Base-by-base conservation (phyloP, 805 yeast species). In the Pichia insulana region DNA sequence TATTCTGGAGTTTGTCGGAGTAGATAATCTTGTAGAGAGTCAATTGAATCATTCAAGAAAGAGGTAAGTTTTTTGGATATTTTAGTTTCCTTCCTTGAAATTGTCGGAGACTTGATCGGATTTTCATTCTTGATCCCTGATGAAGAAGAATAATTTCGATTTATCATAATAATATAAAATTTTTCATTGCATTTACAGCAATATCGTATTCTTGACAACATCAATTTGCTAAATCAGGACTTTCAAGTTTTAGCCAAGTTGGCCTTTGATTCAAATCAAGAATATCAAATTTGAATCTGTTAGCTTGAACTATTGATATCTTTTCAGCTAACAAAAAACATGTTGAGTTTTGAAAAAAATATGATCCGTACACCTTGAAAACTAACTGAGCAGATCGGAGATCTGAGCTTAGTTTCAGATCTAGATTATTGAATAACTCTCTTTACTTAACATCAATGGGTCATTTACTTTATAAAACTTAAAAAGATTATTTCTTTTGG, bases 401-500 rank as follows among this genome's bases (percentile, higher is more conserved):
- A n/a, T n/a, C n/a, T n/a, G n/a, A n/a, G n/a, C n/a, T n/a, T n/a
- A n/a, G n/a, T n/a, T n/a, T n/a, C n/a, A n/a, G n/a, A n/a, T n/a
- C n/a, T n/a, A n/a, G n/a, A n/a, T n/a, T n/a, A n/a, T n/a, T n/a
- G n/a, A n/a, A n/a, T n/a, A n/a, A n/a, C n/a, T n/a, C n/a, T n/a
- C n/a, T n/a, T n/a, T n/a, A n/a, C n/a, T n/a, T n/a, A n/a, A n/a
- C n/a, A n/a, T n/a, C n/a, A n/a, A n/a, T 22, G 25, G 25, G 8
- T 22, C 25, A 8, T 22, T 22, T 22, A 22, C 5, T 22, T 22
- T 22, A 22, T 8, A 22, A 22, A 22, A 8, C 25, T 22, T 22
- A 22, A 22, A 22, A 22, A 22, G 25, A 22, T 22, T 64, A 70
- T 57, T 75, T 74, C 73, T 76, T 78, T 65, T 73, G 73, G 67